Evolutionary conservation across 805 yeast species (phyloP).

Genomic region (Zygoascus flipseniorum): DNA sequence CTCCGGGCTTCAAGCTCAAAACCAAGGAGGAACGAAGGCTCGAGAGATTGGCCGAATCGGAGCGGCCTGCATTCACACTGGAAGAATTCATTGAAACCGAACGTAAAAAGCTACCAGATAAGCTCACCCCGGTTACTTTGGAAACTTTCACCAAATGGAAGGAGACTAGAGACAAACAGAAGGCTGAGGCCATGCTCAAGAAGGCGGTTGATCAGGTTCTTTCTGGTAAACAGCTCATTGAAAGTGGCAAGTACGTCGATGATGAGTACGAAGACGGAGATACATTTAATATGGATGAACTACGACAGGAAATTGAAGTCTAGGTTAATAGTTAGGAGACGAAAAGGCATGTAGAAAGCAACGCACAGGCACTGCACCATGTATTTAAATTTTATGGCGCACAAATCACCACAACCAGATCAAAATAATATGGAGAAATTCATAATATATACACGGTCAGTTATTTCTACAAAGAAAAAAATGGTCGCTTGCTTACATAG

Average conservation of each 20-base stretch:
- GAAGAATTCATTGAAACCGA: conserved; percentile 96
- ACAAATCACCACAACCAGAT: too few species aligned
- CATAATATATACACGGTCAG: too few species aligned
- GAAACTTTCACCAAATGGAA: conserved; percentile 83
- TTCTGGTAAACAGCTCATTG: conserved; percentile 31
- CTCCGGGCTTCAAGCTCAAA: conserved; percentile 93
- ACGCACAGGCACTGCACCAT: too few species aligned
- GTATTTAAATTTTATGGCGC: too few species aligned
- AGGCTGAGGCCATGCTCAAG: conserved; percentile 34
- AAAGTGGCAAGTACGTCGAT: conserved; percentile 30
- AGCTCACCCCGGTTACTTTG: conserved; percentile 73
- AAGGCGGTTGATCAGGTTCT: conserved; percentile 23
- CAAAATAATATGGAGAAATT: too few species aligned
- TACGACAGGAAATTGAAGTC: conserved; percentile 16
- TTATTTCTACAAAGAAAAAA: too few species aligned
- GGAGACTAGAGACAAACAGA: conserved; percentile 43
- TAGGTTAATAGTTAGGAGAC: neutral
- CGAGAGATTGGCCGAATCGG: conserved; percentile 76
- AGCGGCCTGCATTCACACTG: conserved; percentile 81
- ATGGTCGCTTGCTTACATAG: too few species aligned
- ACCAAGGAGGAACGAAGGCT: conserved; percentile 91
- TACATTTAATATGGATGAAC: conserved; percentile 30
- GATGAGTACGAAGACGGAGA: conserved; percentile 25
- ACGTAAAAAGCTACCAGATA: conserved; percentile 71
- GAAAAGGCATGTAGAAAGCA: too few species aligned